phyloP scores from a whole-genome alignment of 1,139 yeast species.

The Saccharomycopsis hybrid region DNA sequence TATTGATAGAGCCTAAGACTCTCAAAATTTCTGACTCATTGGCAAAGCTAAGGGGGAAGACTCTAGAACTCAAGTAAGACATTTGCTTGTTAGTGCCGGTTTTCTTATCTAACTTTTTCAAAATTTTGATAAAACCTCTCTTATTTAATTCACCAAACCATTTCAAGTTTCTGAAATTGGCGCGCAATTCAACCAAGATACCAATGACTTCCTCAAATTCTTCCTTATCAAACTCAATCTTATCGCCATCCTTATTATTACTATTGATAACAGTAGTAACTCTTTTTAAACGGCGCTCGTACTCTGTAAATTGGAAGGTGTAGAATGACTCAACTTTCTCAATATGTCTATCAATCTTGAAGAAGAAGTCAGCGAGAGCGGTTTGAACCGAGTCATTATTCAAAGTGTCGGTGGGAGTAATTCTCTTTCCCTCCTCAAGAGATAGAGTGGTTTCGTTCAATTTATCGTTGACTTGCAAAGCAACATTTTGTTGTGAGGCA shows the following conservation, averaged over 20 bases:
- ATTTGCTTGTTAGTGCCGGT: slow-evolving; percentile 64
- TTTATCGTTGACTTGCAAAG: slow-evolving; percentile 22
- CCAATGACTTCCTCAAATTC: slow-evolving; percentile 76
- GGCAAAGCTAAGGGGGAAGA: slow-evolving; percentile 73
- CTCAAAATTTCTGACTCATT: slow-evolving; percentile 52
- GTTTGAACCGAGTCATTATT: slow-evolving; percentile 37
- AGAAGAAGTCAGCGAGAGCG: slow-evolving; percentile 61
- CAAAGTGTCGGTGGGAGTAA: slow-evolving; percentile 25
- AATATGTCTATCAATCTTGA: slow-evolving; percentile 71
- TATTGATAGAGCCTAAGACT: slow-evolving; percentile 50
- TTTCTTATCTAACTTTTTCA: slow-evolving; percentile 88
- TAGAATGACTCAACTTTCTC: slow-evolving; percentile 79
- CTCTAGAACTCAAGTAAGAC: slow-evolving; percentile 60
- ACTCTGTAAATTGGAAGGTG: slow-evolving; percentile 65
- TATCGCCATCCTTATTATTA: slow-evolving; percentile 5
- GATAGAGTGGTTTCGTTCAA: slow-evolving; percentile 18
- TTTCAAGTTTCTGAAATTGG: slow-evolving; percentile 73
- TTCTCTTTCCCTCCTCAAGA: slow-evolving; percentile 21
- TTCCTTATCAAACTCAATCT: slow-evolving; percentile 39
- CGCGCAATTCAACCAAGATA: slow-evolving; percentile 68
- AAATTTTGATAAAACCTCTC: slow-evolving; percentile 81
- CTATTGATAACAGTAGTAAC: slow-evolving; percentile 32
- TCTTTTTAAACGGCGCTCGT: slow-evolving; percentile 57
- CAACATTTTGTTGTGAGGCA: slow-evolving; percentile 27
- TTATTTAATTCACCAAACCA: slow-evolving; percentile 95